Percentiles rank a stretch among this genome's conserved stretches.
Evolutionary conservation across 2,329 filamentous ascomycete species (phyloP).

Genomic region (Apiospora phragmitis): DNA sequence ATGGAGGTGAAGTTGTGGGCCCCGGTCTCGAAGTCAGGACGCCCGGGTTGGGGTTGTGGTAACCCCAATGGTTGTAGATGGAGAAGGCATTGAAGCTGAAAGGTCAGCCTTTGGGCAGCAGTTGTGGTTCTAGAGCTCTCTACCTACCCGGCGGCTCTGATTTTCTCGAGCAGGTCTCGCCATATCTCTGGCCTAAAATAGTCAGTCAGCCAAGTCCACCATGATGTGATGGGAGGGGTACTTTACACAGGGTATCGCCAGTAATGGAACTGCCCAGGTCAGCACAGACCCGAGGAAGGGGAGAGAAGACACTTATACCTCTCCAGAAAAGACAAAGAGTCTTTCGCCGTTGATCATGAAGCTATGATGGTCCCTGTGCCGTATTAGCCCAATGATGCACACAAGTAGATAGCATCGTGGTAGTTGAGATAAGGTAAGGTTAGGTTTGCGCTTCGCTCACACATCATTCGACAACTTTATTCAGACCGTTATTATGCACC

Average conservation of each 20-base stretch:
- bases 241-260: constrained; percentile 43
- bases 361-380: constrained; percentile 40
- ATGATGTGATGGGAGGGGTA: not conserved
- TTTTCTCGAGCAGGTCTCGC: constrained; percentile 43
- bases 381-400: not conserved
- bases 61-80: constrained; percentile 43
- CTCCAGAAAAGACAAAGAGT: constrained; percentile 44
- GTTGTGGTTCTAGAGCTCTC: no score
- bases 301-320: constrained; percentile 26
- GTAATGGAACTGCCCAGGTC: constrained; percentile 37
- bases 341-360: constrained; percentile 41
- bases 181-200: constrained; percentile 36
- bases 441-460: not conserved
- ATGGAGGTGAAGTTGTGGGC: constrained; percentile 54
- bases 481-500: constrained; percentile 33
- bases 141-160: constrained; percentile 40
- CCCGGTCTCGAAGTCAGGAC: constrained; percentile 50
- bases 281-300: not conserved
- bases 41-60: constrained; percentile 37
- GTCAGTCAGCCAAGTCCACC: not conserved
- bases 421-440: not conserved
- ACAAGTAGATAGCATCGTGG: not conserved
- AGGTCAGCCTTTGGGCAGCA: not conserved
- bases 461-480: constrained; percentile 34
- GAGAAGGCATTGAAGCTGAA: constrained; percentile 44